Percentiles rank a stretch among this genome's conserved stretches.
Evolutionary conservation across 495 filamentous ascomycete species (phyloP).

Genomic region (Aspergillus saccharolyticus): DNA sequence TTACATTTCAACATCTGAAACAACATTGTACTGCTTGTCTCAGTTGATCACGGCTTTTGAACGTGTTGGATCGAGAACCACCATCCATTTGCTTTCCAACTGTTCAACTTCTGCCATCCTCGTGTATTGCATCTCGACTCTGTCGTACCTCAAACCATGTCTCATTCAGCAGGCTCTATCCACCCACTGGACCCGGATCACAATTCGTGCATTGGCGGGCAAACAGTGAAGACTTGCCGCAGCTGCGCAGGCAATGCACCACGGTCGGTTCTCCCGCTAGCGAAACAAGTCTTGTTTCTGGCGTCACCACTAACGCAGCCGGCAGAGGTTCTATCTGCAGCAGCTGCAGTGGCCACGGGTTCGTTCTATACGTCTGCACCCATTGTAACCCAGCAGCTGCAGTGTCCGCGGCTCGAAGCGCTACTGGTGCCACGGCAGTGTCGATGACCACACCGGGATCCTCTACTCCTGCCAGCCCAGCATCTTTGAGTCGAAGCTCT

Average conservation of each 20-base stretch:
- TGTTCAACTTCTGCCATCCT: neutral
- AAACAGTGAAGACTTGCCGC: constrained; percentile 35
- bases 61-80: neutral
- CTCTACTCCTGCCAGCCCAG: constrained; percentile 24
- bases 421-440: constrained; percentile 7
- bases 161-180: constrained; percentile 13
- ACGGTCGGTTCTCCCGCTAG: constrained; percentile 22
- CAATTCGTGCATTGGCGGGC: constrained; percentile 35
- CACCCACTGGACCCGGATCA: constrained; percentile 32
- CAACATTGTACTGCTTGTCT: neutral
- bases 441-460: constrained; percentile 21
- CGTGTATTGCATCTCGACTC: neutral
- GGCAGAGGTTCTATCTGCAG: constrained; percentile 30
- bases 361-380: constrained; percentile 33
- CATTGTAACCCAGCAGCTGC: constrained; percentile 34
- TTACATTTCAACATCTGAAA: neutral
- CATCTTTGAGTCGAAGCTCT: constrained; percentile 30
- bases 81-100: neutral
- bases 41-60: neutral
- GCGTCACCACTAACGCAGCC: constrained; percentile 1
- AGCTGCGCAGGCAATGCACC: constrained; percentile 39
- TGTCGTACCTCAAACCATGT: constrained; percentile 15
- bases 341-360: constrained; percentile 33
- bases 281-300: neutral
- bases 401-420: constrained; percentile 10